Evolutionary conservation across 306 rosid genomes (phyloP), one percentile per base, ranked within the genome.

Genomic region (Bauhinia variegata): DNA sequence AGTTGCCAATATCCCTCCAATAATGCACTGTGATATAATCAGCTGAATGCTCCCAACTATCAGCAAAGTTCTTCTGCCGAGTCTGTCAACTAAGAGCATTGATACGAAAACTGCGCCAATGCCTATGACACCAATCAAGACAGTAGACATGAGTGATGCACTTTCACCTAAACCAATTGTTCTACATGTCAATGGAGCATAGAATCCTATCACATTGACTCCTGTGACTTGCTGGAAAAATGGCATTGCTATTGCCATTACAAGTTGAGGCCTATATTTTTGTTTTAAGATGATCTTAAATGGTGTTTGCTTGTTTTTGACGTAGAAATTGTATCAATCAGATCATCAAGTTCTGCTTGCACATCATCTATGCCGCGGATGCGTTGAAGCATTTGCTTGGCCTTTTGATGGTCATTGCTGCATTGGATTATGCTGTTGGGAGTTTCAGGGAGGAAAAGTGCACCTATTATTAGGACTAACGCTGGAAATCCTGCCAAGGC

Each of bases 391-490:
- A 78, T 70, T 42, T 30, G 58, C 78, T 80, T 77, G 16, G 86
- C 92, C 48, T 71, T 80, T 41, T 72, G 77, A 18, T 79, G 82
- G 52, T 79, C 75, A 8, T 54, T 33, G 60, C 53, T 47, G 44
- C 72, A 82, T 63, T 87, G 97, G 63, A 87, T 84, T 65, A 85
- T n/a, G 80, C 95, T 90, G 68, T 78, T 91, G 65, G 97, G 97
- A n/a, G 95, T 91, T 71, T 91, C 95, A 3, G 97, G 92, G 32
- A 90, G 88, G 83, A 87, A 87, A 31, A 91, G 15, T 34, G 97
- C 83, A 1, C 96, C 96, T 1, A 86, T 16, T 32, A 90, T 86
- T 51, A 89, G 71, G 52, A 84, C 12, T 70, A 79, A 39, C 42
- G 92, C 92, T 15, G 92, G 92, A 44, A 89, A 68, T 7, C 84